Evolutionary conservation across 495 filamentous ascomycete genomes (phyloP).

Genomic region (Xylaria longipes): DNA sequence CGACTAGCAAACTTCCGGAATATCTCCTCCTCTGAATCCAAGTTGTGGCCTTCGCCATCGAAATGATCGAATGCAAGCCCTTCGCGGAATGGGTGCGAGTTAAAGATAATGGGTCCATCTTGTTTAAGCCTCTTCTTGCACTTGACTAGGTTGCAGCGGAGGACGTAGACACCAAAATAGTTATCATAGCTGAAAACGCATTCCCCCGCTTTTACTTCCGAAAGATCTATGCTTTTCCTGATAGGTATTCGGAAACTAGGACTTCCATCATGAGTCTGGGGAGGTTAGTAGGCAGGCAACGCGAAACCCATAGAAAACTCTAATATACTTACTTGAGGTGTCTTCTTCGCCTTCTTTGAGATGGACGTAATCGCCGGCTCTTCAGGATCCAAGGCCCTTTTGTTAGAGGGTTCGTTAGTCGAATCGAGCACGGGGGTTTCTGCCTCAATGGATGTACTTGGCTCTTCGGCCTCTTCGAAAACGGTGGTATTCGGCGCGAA

Average conservation of each 20-base stretch:
- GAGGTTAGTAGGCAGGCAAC: background rate
- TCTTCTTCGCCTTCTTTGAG: conserved; percentile 10
- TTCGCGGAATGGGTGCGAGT: conserved; percentile 11
- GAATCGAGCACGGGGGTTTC: background rate
- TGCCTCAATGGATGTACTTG: background rate
- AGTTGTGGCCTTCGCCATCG: background rate
- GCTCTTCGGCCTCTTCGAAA: background rate
- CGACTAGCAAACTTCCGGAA: conserved; percentile 15
- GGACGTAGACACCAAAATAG: conserved; percentile 11
- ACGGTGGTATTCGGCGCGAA: background rate
- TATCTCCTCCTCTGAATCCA: conserved; percentile 9
- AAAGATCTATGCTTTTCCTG: background rate
- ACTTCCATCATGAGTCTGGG: background rate
- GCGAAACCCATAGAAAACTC: background rate
- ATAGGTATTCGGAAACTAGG: background rate
- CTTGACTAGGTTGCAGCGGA: conserved; percentile 14
- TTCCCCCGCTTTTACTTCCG: background rate
- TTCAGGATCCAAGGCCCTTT: conserved; percentile 2
- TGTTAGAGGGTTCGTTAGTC: background rate
- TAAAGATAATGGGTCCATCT: conserved; percentile 6
- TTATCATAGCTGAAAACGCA: conserved; percentile 12
- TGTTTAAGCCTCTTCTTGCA: conserved; percentile 12
- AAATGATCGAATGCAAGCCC: conserved; percentile 18
- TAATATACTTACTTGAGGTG: background rate
- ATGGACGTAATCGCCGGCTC: background rate